Conservation (phyloP, 1,139 yeast species). For the Geotrichum restrictum region DNA sequence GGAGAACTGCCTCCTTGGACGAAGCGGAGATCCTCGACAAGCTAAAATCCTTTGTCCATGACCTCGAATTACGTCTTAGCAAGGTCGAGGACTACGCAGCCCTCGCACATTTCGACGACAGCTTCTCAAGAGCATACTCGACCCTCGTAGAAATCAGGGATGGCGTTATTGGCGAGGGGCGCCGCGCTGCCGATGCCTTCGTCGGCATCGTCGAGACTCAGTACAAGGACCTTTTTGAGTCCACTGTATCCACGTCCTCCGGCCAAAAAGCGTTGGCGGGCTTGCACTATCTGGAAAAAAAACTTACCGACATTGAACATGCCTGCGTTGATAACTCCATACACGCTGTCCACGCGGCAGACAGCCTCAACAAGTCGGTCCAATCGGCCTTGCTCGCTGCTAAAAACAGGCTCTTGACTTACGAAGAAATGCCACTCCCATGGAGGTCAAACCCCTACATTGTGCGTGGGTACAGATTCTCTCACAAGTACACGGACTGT, state of each 20-base stretch:
- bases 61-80: conserved; percentile 33
- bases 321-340: conserved; percentile 22
- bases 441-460: conserved; percentile 94
- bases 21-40: conserved; percentile 7
- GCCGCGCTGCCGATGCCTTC: conserved; percentile 35
- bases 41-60: conserved; percentile 2
- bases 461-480: conserved; percentile 79
- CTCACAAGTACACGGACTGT: conserved; percentile 59
- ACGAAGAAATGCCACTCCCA: conserved; percentile 82
- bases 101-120: conserved; percentile 35
- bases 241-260: conserved; percentile 6
- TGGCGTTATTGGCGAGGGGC: conserved; percentile 35
- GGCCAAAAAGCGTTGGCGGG: conserved; percentile 27
- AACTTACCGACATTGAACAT: conserved; percentile 35
- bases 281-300: conserved; percentile 35
- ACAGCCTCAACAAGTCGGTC: conserved; percentile 24
- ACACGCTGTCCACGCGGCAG: conserved; percentile 27
- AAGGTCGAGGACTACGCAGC: conserved; percentile 36
- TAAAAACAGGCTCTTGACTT: conserved; percentile 57
- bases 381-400: conserved; percentile 46
- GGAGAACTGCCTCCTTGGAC: background rate
- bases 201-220: conserved; percentile 32
- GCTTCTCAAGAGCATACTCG: conserved; percentile 33
- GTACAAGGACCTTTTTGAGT: conserved; percentile 22
- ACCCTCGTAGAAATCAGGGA: conserved; percentile 34